Evolutionary conservation across 2,329 filamentous ascomycete species (phyloP), one percentile per base, ranked within the genome.

Genomic region (Aureobasidium sp.): DNA sequence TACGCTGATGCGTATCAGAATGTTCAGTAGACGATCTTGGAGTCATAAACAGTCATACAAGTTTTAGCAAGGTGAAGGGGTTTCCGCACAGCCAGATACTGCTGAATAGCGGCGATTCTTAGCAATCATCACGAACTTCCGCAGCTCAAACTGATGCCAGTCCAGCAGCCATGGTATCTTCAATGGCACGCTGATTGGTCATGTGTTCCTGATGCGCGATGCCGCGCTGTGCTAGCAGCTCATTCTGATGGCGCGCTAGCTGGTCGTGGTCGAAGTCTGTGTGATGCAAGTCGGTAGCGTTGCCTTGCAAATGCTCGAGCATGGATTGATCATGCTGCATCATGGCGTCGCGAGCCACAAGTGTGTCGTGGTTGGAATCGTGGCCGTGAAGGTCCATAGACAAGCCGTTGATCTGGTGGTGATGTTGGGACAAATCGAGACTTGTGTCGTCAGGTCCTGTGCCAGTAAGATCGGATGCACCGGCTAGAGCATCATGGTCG

Each of bases 401-500:
- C 19, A 60, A 25, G 31, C 47, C 43, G 15, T 45, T 25, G 35
- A 62, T 60, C 8, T 61, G 60, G 42, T 57, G 49, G 23, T 54
- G 60, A 42, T 59, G 53, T 33, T 63, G 37, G 2, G 50, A 55
- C 7, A 58, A 15, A 10, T 63, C 42, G 9, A 61, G 54, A 11
- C 33, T 46, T 2, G 29, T 53, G 17, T 49, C 51, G 25, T 49
- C 45, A 17, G 33, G 23, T 40, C 10, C 43, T 13, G 35, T 62
- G 7, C 19, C 43, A 37, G 21, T 45, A 1, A 38, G 31, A 46
- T 63, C 64, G 17, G 69, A 68, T 21, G 70, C 69, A 42, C 68
- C 63, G 50, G 69, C 68, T 43, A 69, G 68, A 9, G 69, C 70
- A 59, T 69, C 71, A 63, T 70, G 42, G 8, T 49, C 65, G 37